These are phyloP conservation scores for Sungouiella thailandica DNA, from an alignment of 805 yeast species.

Conservation along the genomic window DNA sequence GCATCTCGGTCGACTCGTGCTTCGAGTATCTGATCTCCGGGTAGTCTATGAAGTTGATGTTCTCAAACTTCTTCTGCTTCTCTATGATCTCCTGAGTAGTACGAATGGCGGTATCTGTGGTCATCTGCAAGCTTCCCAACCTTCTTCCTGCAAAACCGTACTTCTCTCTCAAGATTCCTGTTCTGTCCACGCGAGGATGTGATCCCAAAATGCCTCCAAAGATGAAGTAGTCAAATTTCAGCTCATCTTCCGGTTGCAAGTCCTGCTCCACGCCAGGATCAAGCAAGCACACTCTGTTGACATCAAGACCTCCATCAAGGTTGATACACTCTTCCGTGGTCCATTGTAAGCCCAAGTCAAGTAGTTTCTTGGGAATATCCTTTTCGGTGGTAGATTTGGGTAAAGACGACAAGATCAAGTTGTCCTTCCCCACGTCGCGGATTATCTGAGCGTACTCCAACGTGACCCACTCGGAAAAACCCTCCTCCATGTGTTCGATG, in stretches of 20 bases:
- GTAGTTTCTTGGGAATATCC: slow-evolving; percentile 60
- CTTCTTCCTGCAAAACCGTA: slow-evolving; percentile 86
- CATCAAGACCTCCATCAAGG: slow-evolving; percentile 41
- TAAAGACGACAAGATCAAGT: slow-evolving; percentile 71
- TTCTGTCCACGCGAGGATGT: slow-evolving; percentile 90
- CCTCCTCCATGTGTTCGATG: slow-evolving; percentile 96
- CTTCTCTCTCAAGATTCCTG: slow-evolving; percentile 76
- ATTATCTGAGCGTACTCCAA: slow-evolving; percentile 82
- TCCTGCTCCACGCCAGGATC: slow-evolving; percentile 85
- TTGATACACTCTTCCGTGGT: slow-evolving; percentile 68
- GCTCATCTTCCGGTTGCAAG: slow-evolving; percentile 63
- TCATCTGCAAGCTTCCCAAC: slow-evolving; percentile 87
- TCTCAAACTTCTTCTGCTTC: slow-evolving; percentile 52
- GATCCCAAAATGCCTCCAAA: slow-evolving; percentile 97
- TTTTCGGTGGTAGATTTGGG: slow-evolving; percentile 55
- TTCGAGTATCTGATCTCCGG: slow-evolving; percentile 88
- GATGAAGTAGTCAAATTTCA: slow-evolving; percentile 76
- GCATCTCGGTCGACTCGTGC: slow-evolving; percentile 96
- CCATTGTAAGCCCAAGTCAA: slow-evolving; percentile 69
- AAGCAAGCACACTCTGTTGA: slow-evolving; percentile 65
- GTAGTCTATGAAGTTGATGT: slow-evolving; percentile 81
- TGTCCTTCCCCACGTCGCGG: slow-evolving; percentile 73
- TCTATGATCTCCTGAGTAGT: slow-evolving; percentile 80
- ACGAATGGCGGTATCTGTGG: slow-evolving; percentile 95
- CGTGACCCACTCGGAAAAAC: slow-evolving; percentile 93